Percentiles rank a stretch among this genome's conserved stretches.
Evolutionary conservation across 2,329 filamentous ascomycete genomes (phyloP).

Genomic region (Epichloe elymi): DNA sequence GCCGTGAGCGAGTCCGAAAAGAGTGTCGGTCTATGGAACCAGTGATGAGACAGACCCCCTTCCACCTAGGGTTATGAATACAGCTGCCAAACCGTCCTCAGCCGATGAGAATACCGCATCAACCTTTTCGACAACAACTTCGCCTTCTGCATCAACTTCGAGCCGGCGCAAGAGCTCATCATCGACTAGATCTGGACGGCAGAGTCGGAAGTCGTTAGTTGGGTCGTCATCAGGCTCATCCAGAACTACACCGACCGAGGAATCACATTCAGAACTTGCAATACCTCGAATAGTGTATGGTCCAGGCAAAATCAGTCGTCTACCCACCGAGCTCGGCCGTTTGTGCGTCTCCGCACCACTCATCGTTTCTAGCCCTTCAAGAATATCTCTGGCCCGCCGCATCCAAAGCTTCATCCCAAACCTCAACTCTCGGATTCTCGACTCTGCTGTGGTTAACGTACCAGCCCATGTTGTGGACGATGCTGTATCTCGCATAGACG

Average conservation of each 20-base stretch:
- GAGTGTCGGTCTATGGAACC: not conserved
- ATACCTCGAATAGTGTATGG: constrained; percentile 24
- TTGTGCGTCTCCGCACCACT: constrained; percentile 21
- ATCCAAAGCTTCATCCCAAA: constrained; percentile 23
- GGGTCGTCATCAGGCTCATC: not conserved
- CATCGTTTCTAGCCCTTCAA: constrained; percentile 26
- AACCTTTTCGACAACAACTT: not conserved
- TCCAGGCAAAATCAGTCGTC: constrained; percentile 16
- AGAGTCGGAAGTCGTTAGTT: not conserved
- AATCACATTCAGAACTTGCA: constrained; percentile 1
- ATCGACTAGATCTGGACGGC: constrained; percentile 1
- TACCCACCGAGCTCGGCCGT: constrained; percentile 21
- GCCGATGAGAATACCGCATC: not conserved
- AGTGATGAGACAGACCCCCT: not conserved
- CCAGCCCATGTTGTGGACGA: constrained; percentile 16
- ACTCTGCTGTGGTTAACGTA: constrained; percentile 19
- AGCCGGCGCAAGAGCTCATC: not conserved
- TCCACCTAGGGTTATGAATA: constrained; percentile 2
- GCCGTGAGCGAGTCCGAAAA: constrained; percentile 1
- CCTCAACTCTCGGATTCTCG: constrained; percentile 19
- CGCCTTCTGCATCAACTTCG: not conserved
- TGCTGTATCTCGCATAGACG: constrained; percentile 15
- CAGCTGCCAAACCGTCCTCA: not conserved
- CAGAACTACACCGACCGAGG: constrained; percentile 3
- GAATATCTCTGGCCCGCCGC: constrained; percentile 19